Evolutionary conservation across 306 rosid species (phyloP).

Genomic region (Potentilla sterilis): DNA sequence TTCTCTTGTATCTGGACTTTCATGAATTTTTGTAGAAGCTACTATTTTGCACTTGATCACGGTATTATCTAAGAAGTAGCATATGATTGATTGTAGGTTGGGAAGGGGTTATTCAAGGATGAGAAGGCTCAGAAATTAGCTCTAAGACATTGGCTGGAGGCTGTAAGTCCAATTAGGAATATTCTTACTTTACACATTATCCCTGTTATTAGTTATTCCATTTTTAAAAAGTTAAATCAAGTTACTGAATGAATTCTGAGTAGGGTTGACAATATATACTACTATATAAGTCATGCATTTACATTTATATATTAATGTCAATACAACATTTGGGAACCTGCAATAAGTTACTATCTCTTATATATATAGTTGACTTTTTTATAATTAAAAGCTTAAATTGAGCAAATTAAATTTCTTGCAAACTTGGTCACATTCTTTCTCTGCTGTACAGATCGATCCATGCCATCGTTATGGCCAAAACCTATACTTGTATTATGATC

Average conservation of each 20-base stretch:
- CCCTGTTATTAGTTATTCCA: neutral
- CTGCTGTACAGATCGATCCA: slow-evolving; percentile 61
- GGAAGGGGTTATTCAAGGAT: slow-evolving; percentile 80
- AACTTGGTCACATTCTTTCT: neutral
- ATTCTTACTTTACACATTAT: neutral
- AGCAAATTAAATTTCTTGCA: neutral
- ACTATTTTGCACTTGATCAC: neutral
- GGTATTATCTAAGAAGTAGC: neutral
- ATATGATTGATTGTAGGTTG: slow-evolving; percentile 59
- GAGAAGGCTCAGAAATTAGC: slow-evolving; percentile 68
- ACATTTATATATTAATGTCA: neutral
- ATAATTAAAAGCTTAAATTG: neutral
- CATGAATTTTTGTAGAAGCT: slow-evolving; percentile 12
- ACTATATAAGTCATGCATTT: neutral
- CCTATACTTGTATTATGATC: slow-evolving; percentile 57
- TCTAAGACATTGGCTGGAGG: slow-evolving; percentile 83
- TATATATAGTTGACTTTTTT: neutral
- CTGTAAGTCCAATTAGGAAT: slow-evolving; percentile 48
- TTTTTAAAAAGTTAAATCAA: neutral
- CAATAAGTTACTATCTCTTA: neutral
- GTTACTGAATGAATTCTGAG: neutral
- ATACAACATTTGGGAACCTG: neutral
- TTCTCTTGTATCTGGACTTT: slow-evolving; percentile 11
- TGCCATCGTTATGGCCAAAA: slow-evolving; percentile 91
- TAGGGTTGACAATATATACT: neutral